Evolutionary conservation across 352 stramenopile genomes (phyloP), one percentile per base, ranked within the genome.

Genomic region (Phytophthora kernoviae): DNA sequence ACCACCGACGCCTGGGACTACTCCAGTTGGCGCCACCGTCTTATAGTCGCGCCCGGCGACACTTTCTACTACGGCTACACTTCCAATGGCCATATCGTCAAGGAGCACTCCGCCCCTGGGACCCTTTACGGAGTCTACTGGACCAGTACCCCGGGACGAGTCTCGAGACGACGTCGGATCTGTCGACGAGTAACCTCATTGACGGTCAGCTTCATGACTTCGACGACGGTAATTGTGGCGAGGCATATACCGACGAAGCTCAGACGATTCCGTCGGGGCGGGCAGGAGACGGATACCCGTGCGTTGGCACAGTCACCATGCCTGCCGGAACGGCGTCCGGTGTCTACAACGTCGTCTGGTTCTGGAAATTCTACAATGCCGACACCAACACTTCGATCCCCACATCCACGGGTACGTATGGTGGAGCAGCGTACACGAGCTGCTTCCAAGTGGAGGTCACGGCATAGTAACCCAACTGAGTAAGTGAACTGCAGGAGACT

Each of bases 301-400:
- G 81, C 36, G 64, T 89, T 8, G 81, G 62, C n/a, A 70, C 70
- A 6, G 44, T 85, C 30, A 73, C 61, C 5, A 74, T 88, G 8
- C 80, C 77, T 22, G 48, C 30, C 2, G 74, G 67, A n/a, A 85
- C 73, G 12, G 60, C 68, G 33, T 27, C 81, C 1, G 77, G 81
- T 0, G 22, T 82, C 6, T 88, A 90, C 63, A 79, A 86, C 50
- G 58, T 91, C 45, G 77, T 91, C 18, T 91, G 81, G 79, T 88
- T 75, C 59, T 91, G 81, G 81, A 84, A 80, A 50, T 87, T 88
- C 50, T 79, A 78, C 47, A 72, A 90, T n/a, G 69, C 82, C 9
- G 56, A 68, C 40, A 65, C 73, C 7, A 85, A 84, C 59, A 58
- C 64, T 32, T 68, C 68, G 18, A 77, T 86, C 44, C 62, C 73